These are phyloP conservation scores for Talaromyces sp. DNA, from an alignment of 2,329 filamentous ascomycete genomes.

Conservation along the genomic window DNA sequence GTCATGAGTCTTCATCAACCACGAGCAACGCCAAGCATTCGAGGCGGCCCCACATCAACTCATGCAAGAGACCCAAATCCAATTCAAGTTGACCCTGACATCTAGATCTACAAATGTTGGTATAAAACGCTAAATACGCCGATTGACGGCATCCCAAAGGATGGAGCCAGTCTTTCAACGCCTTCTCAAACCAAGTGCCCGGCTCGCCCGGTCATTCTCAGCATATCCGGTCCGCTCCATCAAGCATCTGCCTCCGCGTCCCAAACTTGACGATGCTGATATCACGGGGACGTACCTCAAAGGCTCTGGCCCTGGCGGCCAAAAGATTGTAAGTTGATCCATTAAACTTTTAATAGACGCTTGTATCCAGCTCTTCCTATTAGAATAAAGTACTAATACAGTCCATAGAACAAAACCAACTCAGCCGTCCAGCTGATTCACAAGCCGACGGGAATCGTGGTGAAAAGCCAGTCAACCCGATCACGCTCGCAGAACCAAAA, in stretches of 20 bases:
- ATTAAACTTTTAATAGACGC: neutral
- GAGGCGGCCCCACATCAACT: neutral
- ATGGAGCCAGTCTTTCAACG: neutral
- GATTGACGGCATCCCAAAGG: neutral
- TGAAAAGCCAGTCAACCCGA: constrained; percentile 90
- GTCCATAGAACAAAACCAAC: constrained; percentile 77
- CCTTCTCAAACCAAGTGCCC: neutral
- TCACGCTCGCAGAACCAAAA: constrained; percentile 83
- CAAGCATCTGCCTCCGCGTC: constrained; percentile 70
- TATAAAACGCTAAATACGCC: neutral
- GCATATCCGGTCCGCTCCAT: neutral
- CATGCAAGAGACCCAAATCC: neutral
- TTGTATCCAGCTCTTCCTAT: neutral
- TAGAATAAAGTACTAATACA: neutral
- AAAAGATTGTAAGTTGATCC: constrained; percentile 68
- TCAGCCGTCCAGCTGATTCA: constrained; percentile 93
- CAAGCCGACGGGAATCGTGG: constrained; percentile 80
- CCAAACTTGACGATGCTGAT: constrained; percentile 69
- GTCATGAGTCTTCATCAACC: too few relatives aligned
- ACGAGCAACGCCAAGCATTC: neutral
- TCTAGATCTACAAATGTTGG: neutral
- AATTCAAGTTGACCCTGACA: neutral
- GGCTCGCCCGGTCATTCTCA: neutral
- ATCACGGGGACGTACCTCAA: constrained; percentile 83
- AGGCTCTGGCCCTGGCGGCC: constrained; percentile 85